A percentile compares a stretch with the other conserved stretches of the same genome.
Conservation (phyloP, 345 rosid species). For the Camelina sativa region DNA sequence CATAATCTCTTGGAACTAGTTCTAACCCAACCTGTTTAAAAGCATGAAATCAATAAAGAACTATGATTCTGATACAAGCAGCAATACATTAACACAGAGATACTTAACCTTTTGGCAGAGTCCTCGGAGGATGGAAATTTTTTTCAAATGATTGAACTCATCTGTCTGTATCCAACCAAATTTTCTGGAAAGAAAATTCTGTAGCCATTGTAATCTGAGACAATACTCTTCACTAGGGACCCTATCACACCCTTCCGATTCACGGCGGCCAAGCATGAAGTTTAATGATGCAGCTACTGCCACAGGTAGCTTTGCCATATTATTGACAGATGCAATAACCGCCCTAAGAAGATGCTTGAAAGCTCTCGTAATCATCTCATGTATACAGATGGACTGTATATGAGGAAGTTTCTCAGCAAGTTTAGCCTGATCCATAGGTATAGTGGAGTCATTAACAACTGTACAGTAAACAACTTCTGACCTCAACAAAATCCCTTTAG, state of each 20-base stretch:
- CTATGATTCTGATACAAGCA: conserved; percentile 22
- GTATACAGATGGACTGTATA: conserved; percentile 85
- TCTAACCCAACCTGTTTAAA: conserved; percentile 82
- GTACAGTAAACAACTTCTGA: conserved; percentile 7
- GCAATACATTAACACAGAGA: conserved; percentile 17
- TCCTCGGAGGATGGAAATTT: conserved; percentile 83
- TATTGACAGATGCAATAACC: conserved; percentile 76
- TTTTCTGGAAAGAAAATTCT: conserved; percentile 65
- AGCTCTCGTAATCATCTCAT: conserved; percentile 91
- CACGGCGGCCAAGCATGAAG: conserved; percentile 66
- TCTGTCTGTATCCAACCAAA: conserved; percentile 83
- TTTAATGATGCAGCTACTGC: conserved; percentile 82
- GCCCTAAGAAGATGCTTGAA: conserved; percentile 87
- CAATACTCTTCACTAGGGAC: conserved; percentile 34
- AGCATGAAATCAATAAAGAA: conserved; percentile 29
- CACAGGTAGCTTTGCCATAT: conserved; percentile 63
- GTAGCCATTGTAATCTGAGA: conserved; percentile 81
- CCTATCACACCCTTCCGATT: conserved; percentile 55
- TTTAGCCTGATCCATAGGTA: conserved; percentile 65
- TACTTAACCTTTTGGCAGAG: conserved; percentile 82
- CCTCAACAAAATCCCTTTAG: conserved; percentile 21
- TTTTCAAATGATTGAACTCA: conserved; percentile 66
- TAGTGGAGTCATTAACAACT: conserved; percentile 24
- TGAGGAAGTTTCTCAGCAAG: conserved; percentile 96
- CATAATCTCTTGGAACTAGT: conserved; percentile 88